phyloP scores from a whole-genome alignment of 768 basidiomycete genomes.

The Suillus occidentalis region DNA sequence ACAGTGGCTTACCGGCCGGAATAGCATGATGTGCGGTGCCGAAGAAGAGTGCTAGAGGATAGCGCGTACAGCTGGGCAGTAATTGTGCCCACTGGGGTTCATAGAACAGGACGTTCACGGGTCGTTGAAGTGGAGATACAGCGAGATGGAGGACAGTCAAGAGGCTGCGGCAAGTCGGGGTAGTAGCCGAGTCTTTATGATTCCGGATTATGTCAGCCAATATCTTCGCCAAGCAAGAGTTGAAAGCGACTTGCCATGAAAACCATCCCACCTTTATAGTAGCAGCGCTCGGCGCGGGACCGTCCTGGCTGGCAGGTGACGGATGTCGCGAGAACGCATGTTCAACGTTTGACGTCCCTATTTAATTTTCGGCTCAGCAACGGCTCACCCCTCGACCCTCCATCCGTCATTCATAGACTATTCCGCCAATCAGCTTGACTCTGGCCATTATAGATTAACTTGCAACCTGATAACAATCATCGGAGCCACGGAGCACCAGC shows the following conservation, averaged over 20 bases:
- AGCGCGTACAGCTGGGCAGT: not conserved
- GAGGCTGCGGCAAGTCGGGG: not conserved
- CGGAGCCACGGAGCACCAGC: not conserved
- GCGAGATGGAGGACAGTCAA: slow-evolving; percentile 4
- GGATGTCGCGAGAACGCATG: not conserved
- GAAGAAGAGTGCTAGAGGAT: not conserved
- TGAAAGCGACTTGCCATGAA: not conserved
- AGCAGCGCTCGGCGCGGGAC: not conserved
- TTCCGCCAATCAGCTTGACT: not conserved
- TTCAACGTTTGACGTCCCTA: not conserved
- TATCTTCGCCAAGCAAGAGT: not conserved
- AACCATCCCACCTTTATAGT: not conserved
- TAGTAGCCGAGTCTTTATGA: not conserved
- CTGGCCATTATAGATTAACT: not conserved
- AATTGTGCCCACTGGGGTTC: slow-evolving; percentile 4
- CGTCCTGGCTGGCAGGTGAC: not conserved
- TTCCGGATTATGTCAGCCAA: slow-evolving; percentile 3
- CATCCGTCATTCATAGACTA: not conserved
- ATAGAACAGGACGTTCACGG: not conserved
- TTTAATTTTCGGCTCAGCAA: slow-evolving; percentile 1
- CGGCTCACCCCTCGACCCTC: not conserved
- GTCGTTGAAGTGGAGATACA: not conserved
- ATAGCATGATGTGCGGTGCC: slow-evolving; percentile 41
- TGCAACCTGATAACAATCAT: not conserved
- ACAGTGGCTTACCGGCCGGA: slow-evolving; percentile 45